Evolutionary conservation across 768 basidiomycete genomes (phyloP).

Genomic region (Calocera cornea): DNA sequence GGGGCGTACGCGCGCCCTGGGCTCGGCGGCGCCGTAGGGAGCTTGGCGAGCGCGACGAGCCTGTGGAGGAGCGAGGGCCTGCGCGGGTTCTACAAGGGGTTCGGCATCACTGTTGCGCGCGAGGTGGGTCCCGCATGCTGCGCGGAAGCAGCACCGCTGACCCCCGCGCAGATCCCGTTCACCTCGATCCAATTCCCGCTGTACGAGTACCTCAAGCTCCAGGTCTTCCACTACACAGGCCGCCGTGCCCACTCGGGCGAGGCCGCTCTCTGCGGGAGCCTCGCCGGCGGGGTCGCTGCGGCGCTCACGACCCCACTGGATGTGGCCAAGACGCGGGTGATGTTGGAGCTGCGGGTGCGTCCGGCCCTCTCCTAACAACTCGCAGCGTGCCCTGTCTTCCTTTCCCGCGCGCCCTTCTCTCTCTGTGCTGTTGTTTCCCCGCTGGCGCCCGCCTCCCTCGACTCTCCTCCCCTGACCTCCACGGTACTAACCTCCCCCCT

Average conservation of each 20-base stretch:
- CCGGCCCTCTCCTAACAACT: not conserved
- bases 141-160: too few relatives aligned
- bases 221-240: conserved; percentile 40
- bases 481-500: not conserved
- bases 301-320: conserved; percentile 88
- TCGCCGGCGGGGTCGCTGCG: conserved; percentile 83
- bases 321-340: conserved; percentile 91
- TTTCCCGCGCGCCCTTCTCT: not conserved
- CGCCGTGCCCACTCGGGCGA: conserved; percentile 36
- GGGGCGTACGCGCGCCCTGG: conserved; percentile 44
- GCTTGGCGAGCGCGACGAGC: conserved; percentile 11
- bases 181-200: conserved; percentile 91
- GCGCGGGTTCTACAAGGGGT: conserved; percentile 77
- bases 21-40: not conserved
- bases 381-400: too few relatives aligned
- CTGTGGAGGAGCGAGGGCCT: conserved; percentile 42
- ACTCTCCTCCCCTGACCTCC: not conserved
- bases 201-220: conserved; percentile 73
- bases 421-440: not conserved
- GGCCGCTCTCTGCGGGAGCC: conserved; percentile 69
- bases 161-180: conserved; percentile 65
- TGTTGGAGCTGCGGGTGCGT: conserved; percentile 77
- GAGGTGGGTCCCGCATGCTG: conserved; percentile 33
- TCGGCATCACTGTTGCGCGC: conserved; percentile 60
- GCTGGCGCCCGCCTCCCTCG: too few relatives aligned